Evolutionary conservation across 83 land plant species (phyloP), one percentile per base, ranked within the genome.

Genomic region (Picea abies): DNA sequence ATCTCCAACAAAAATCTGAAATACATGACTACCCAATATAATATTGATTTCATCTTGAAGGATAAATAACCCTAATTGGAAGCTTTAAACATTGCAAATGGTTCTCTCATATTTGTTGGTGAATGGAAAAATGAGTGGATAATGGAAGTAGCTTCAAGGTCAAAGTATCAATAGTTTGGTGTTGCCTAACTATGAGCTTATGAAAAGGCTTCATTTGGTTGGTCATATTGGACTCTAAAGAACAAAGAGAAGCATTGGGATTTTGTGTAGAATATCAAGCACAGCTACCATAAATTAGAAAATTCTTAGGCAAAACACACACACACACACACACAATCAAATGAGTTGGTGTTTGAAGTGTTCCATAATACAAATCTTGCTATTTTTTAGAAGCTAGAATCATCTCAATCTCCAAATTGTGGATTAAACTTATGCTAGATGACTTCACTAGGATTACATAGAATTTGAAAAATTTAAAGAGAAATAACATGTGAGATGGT

Each of bases 121-220:
- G 96, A 94, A 79, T 92, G 96, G 96, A 89, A 87, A 44, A 92
- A 94, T 77, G 94, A 92, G 41, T 92, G 94, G 96, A 89, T 84
- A 62, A 85, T 84, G n/a, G 77, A 84, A 68, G 87, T 80, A 78
- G 92, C 85, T 22, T 67, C 90, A 15, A 80, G 80, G 76, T 29
- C 15, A 10, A 88, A 90, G 16, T 94, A 94, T 82, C 92, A 84
- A 83, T 75, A 65, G 23, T 94, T 83, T 87, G 96, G 93, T 16
- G 89, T 39, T 26, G 94, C 96, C 1, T 94, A 93, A 78, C 78
- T 93, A 44, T 87, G 90, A 72, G 96, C 89, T 56, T 93, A 91
- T 85, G 82, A 87, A 35, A 35, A 35, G 37, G 37, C 37, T 35
- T 35, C 37, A 35, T 35, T 35, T 35, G 37, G 37, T 35, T 93